Percentiles rank a stretch among this genome's conserved stretches.
phyloP scores from a whole-genome alignment of 1,284 basidiomycete species.

The Earliella scabrosa region DNA sequence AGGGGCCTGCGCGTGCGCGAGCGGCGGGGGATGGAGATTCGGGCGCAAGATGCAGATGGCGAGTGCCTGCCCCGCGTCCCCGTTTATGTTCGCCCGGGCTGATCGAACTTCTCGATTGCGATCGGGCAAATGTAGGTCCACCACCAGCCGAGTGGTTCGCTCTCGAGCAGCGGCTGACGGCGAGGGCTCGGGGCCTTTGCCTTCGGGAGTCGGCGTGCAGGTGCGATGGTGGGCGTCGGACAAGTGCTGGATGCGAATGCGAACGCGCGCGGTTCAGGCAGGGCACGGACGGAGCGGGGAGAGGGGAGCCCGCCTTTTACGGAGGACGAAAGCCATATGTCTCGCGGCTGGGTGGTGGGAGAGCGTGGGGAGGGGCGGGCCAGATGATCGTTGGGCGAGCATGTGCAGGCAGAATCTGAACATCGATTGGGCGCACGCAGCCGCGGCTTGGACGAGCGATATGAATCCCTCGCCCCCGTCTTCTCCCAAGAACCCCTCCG shows the following conservation, averaged over 20 bases:
- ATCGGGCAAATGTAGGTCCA: constrained; percentile 29
- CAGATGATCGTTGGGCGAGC: constrained; percentile 16
- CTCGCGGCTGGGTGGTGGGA: constrained; percentile 3
- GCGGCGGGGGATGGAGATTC: too few relatives aligned
- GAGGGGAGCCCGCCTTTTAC: constrained; percentile 15
- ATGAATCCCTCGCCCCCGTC: background rate
- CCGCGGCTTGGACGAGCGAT: constrained; percentile 2
- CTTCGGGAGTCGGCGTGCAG: too few relatives aligned
- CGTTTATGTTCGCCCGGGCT: constrained; percentile 23
- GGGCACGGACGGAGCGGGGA: background rate
- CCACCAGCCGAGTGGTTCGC: constrained; percentile 18
- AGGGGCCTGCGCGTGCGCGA: too few relatives aligned
- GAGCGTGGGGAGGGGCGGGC: constrained; percentile 1
- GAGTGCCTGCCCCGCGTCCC: constrained; percentile 4
- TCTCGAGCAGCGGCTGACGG: background rate
- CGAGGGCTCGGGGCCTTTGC: background rate
- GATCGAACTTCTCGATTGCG: constrained; percentile 22
- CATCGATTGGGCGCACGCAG: constrained; percentile 12
- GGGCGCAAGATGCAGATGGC: constrained; percentile 12
- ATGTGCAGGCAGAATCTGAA: constrained; percentile 7
- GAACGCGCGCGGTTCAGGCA: background rate
- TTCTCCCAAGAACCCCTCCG: background rate
- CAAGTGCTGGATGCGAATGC: too few relatives aligned
- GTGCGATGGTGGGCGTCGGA: too few relatives aligned
- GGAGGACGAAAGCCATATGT: constrained; percentile 7